Evolutionary conservation across 805 yeast species (phyloP).

Genomic region (Wickerhamomyces sydowiorum): DNA sequence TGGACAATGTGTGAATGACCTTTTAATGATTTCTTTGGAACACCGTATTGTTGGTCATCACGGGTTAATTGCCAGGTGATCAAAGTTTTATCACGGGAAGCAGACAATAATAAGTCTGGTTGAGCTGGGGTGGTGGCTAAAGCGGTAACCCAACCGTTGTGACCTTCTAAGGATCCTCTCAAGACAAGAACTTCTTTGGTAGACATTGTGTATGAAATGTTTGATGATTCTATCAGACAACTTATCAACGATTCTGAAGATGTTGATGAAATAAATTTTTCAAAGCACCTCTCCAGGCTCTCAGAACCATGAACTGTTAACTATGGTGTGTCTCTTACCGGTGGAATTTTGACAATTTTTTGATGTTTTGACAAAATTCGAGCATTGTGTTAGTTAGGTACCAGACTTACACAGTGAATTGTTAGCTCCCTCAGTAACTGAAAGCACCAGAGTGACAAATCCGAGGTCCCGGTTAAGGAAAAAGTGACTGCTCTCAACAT

Average conservation of each 20-base stretch:
- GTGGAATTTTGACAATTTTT: no score
- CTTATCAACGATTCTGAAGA: neutral
- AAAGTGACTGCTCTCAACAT: constrained; percentile 13
- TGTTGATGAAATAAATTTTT: neutral
- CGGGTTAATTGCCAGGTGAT: constrained; percentile 97
- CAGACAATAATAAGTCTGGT: constrained; percentile 97
- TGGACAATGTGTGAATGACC: constrained; percentile 99
- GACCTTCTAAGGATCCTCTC: constrained; percentile 99
- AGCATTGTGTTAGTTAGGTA: constrained; percentile 14
- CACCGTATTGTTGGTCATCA: constrained; percentile 96
- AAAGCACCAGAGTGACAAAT: constrained; percentile 4
- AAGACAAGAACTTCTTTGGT: constrained; percentile 95
- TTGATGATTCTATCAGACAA: neutral
- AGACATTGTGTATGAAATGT: constrained; percentile 44
- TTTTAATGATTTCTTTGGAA: constrained; percentile 92
- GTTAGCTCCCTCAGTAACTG: constrained; percentile 17
- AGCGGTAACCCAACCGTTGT: constrained; percentile 97
- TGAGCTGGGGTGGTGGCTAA: constrained; percentile 96
- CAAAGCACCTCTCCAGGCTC: neutral
- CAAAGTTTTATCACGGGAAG: constrained; percentile 97
- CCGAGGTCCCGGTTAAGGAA: neutral
- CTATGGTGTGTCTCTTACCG: neutral
- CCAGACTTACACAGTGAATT: constrained; percentile 16
- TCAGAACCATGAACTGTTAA: neutral
- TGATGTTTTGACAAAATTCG: neutral